Percentiles rank a stretch among this genome's conserved stretches.
These are phyloP conservation scores for Botrytis squamosa DNA, from an alignment of 2,329 filamentous ascomycete species.

Conservation along the genomic window DNA sequence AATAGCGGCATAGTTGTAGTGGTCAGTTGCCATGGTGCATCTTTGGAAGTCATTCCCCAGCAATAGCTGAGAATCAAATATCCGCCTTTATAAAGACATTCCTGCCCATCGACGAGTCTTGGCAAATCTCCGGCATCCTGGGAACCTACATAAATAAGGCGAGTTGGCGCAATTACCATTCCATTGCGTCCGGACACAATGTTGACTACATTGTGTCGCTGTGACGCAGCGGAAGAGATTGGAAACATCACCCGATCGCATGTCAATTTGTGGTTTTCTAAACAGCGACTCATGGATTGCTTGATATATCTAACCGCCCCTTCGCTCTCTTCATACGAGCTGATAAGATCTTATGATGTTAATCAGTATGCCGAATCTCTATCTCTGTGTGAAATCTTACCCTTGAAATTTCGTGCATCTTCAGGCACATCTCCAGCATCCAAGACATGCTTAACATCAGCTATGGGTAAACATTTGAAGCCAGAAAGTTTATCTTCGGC, in stretches of 20 bases:
- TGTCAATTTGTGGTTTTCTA: background rate
- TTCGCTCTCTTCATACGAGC: background rate
- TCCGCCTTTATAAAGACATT: background rate
- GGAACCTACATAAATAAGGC: background rate
- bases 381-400: background rate
- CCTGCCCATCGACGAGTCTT: background rate
- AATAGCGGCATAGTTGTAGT: background rate
- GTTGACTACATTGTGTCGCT: background rate
- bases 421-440: background rate
- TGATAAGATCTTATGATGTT: background rate
- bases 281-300: background rate
- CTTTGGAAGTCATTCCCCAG: background rate
- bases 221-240: background rate
- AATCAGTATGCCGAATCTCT: background rate
- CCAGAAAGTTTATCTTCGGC: background rate
- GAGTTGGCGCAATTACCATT: no score
- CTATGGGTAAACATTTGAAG: background rate
- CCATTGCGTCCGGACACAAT: background rate
- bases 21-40: background rate
- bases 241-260: background rate
- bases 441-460: background rate
- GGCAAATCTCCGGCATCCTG: background rate
- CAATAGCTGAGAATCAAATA: background rate
- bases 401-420: background rate
- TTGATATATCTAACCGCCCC: background rate